These are phyloP conservation scores for Pythium oligandrum DNA, from an alignment of 352 stramenopile genomes.

Conservation along the genomic window DNA sequence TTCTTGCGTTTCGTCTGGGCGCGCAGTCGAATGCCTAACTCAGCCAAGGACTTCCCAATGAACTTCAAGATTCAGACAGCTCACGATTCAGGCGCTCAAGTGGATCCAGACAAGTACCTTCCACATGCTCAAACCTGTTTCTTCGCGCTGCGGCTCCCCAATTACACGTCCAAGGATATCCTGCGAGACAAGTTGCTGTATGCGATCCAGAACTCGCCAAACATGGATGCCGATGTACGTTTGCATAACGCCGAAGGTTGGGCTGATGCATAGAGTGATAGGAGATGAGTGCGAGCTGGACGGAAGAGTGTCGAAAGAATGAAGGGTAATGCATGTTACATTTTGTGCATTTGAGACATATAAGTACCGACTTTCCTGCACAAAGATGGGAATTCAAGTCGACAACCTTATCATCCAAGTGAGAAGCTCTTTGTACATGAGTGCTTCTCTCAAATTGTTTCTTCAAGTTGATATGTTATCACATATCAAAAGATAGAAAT, in stretches of 20 bases:
- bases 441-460: too few relatives aligned
- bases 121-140: constrained; percentile 99
- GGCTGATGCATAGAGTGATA: constrained; percentile 63
- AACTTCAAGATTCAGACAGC: constrained; percentile 91
- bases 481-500: too few relatives aligned
- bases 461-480: too few relatives aligned
- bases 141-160: constrained; percentile 95
- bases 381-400: too few relatives aligned
- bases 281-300: neutral
- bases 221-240: constrained; percentile 91
- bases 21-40: constrained; percentile 94
- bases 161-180: constrained; percentile 92
- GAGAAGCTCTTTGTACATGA: too few relatives aligned
- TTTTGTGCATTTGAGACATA: too few relatives aligned
- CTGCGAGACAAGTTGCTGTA: constrained; percentile 86
- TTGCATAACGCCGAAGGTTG: constrained; percentile 91
- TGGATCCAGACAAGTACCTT: constrained; percentile 88
- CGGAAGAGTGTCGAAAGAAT: too few relatives aligned
- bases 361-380: too few relatives aligned
- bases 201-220: constrained; percentile 94
- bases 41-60: constrained; percentile 96
- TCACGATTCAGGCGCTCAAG: constrained; percentile 69
- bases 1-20: constrained; percentile 99
- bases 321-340: too few relatives aligned
- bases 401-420: too few relatives aligned